Base-by-base conservation (phyloP, 495 filamentous ascomycete genomes). In the Xylaria intraflava region DNA sequence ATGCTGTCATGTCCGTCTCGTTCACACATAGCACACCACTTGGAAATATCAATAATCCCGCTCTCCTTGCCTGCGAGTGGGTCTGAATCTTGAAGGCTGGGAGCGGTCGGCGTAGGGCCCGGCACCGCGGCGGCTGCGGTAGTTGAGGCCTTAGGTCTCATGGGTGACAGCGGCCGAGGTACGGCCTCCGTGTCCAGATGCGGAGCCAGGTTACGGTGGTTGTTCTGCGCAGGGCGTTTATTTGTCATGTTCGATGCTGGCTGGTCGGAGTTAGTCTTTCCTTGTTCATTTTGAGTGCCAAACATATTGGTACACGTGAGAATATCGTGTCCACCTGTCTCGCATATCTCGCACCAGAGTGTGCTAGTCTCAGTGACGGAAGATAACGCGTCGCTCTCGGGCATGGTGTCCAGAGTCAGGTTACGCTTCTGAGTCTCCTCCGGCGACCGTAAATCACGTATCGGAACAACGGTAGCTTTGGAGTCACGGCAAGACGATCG, bases 21-120 rank as follows among this genome's bases (percentile, higher is more conserved):
- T 75, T 99, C 93, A 67, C 93, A 99, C 41, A 97, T 75, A 48
- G 94, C 93, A 72, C 93, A 99, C 93, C 93, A 99, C 71, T 93
- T 95, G 51, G 82, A 75, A 57, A 83, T 81, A 61, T 98, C 89
- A 53, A 93, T 78, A 30, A 87, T 74, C 1, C 83, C 84, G 45
- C 81, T 88, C 49, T 85, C 83, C 73, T 93, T 96, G 33, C 89
- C 91, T 4, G 88, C 85, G 10, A 87, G 79, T 16, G 88, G 85
- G 3, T 82, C 85, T n/a, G 80, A 75, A 30, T 75, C 86, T 79
- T 77, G 83, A 59, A 71, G 83, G 68, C 78, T 85, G 57, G 71
- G 79, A 59, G 80, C 79, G 24, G 65, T 29, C 4, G 65, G 54
- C 6, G 62, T 31, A n/a, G 64, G 51, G 17, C 49, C 33, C 3